Percentiles rank a stretch among this genome's conserved stretches.
Evolutionary conservation across 345 rosid genomes (phyloP).

Genomic region (Lepidium didymum): DNA sequence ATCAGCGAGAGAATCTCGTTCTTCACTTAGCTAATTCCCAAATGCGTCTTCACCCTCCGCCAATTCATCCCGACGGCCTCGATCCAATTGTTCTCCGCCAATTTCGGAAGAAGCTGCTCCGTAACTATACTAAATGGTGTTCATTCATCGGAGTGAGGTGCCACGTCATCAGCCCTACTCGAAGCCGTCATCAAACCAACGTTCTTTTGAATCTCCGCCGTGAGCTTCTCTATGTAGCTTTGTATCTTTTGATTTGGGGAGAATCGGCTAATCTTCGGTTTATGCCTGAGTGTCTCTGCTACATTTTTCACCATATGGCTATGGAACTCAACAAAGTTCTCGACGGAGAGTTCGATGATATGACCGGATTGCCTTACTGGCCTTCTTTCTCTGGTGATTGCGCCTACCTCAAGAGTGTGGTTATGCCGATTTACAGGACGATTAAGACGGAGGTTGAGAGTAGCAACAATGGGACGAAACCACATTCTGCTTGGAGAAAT

Average conservation of each 20-base stretch:
- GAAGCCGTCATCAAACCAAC: slow-evolving; percentile 22
- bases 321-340: slow-evolving; percentile 83
- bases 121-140: slow-evolving; percentile 74
- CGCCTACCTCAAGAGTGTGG: slow-evolving; percentile 59
- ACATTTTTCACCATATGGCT: slow-evolving; percentile 85
- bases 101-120: slow-evolving; percentile 54
- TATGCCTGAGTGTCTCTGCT: slow-evolving; percentile 85
- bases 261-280: slow-evolving; percentile 83
- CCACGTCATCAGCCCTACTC: slow-evolving; percentile 30
- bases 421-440: slow-evolving; percentile 76
- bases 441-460: slow-evolving; percentile 72
- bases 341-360: slow-evolving; percentile 75
- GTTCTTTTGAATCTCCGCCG: slow-evolving; percentile 37
- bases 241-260: slow-evolving; percentile 83
- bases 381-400: slow-evolving; percentile 77
- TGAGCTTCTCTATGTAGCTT: slow-evolving; percentile 63
- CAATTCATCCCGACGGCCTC: slow-evolving; percentile 42
- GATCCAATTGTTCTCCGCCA: slow-evolving; percentile 52
- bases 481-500: slow-evolving; percentile 88
- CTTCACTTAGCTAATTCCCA: slow-evolving; percentile 84
- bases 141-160: slow-evolving; percentile 46
- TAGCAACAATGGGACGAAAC: slow-evolving; percentile 88
- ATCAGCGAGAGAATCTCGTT: slow-evolving; percentile 85
- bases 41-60: slow-evolving; percentile 64
- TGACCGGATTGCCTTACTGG: slow-evolving; percentile 78